These are phyloP conservation scores for Calonectria naviculata DNA, from an alignment of 2,329 filamentous ascomycete genomes.

Conservation along the genomic window DNA sequence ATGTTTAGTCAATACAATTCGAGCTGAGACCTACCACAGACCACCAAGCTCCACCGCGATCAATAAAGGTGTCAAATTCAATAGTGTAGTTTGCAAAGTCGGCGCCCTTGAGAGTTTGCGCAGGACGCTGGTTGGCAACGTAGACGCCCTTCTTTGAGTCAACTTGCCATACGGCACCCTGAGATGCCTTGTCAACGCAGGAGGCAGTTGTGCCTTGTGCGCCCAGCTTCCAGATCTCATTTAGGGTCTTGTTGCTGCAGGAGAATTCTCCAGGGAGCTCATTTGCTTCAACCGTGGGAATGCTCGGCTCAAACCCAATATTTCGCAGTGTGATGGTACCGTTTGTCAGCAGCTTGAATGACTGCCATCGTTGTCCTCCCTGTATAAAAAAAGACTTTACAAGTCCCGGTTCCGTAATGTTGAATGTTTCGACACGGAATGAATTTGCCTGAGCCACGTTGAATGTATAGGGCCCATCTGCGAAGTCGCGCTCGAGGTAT, in stretches of 20 bases:
- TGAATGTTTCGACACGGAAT: constrained; percentile 9
- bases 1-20: background rate
- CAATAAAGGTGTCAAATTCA: background rate
- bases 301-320: constrained; percentile 4
- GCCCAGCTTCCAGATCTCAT: constrained; percentile 9
- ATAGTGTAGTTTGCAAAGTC: background rate
- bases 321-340: background rate
- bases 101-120: background rate
- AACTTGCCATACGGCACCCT: background rate
- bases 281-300: background rate
- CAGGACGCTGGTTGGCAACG: background rate
- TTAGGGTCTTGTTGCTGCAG: background rate
- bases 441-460: constrained; percentile 6
- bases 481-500: background rate
- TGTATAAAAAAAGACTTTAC: background rate
- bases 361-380: constrained; percentile 13
- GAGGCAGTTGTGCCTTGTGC: background rate
- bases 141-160: background rate
- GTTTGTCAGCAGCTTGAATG: background rate
- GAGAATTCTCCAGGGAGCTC: background rate
- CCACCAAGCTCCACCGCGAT: background rate
- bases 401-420: background rate
- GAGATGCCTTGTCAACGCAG: constrained; percentile 1
- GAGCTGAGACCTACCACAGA: background rate
- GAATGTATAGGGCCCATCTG: constrained; percentile 4